Evolutionary conservation across 2,329 filamentous ascomycete species (phyloP), one percentile per base, ranked within the genome.

Genomic region (Neopestalotiopsis sp.): DNA sequence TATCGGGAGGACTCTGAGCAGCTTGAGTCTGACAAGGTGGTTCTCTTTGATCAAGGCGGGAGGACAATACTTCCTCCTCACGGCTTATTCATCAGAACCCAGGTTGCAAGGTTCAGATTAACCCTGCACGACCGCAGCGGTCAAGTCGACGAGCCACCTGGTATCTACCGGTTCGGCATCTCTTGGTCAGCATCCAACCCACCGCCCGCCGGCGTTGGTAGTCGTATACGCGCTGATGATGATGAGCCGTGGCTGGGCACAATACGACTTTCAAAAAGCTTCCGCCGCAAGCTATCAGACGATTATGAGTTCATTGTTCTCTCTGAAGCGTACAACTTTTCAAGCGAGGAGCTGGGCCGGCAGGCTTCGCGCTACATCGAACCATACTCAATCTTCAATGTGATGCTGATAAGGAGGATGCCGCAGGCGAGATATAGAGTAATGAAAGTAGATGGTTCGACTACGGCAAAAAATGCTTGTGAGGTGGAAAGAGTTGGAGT

Each of bases 291-390:
- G 13, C 38, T 70, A 5, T 17, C 32, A 7, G n/a, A 45, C 6
- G 38, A 60, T 45, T 65, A 68, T 38, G 67, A 70, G 59, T 65
- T 68, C 42, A 63, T 67, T 9, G 14, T 70, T 9, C 67, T 70
- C 4, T 67, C 67, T 9, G 64, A 67, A 13, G 60, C 62, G 17
- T 70, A 67, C 56, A 30, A 61, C 6, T 70, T 70, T 20, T 61
- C 58, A 17, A 63, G 58, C 6, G 63, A 70, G 1, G 69, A 70
- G 28, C 20, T 61, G 13, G 58, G 42, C 10, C 12, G 58, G 32
- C 32, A 20, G 13, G 60, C 40, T 1, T 68, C 67, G n/a, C 52
- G 45, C 20, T 40, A 40, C 4, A 38, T 34, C 10, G 30, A 40
- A 30, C 24, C 58, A 1, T 62, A 65, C 38, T 30, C 42, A 34